Conservation (phyloP, 23 red algal genomes). For the Gracilaria vermiculophylla region DNA sequence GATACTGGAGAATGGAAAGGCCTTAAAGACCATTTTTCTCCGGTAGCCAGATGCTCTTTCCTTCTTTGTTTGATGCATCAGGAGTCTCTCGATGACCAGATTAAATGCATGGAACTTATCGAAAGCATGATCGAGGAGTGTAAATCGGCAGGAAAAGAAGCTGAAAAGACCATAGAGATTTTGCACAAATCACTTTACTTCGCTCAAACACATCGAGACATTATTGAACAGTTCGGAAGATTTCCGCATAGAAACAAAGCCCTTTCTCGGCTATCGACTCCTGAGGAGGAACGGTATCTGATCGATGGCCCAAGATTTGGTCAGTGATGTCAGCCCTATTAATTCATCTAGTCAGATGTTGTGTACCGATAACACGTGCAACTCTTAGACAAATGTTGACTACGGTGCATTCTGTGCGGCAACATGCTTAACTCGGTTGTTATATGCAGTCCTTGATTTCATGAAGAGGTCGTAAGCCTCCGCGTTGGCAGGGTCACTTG, state of each 20-base stretch:
- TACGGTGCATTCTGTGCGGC: conserved; percentile 58
- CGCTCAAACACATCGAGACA: conserved; percentile 69
- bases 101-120: conserved; percentile 38
- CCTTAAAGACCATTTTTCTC: conserved; percentile 46
- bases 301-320: neutral
- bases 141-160: conserved; percentile 32
- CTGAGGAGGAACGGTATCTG: neutral
- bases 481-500: conserved; percentile 80
- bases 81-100: conserved; percentile 56
- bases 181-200: conserved; percentile 35
- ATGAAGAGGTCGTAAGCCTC: conserved; percentile 87
- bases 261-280: neutral
- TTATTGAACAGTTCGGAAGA: conserved; percentile 37
- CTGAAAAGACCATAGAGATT: neutral
- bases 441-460: conserved; percentile 64
- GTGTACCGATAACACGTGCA: neutral
- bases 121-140: conserved; percentile 40
- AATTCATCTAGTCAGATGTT: neutral
- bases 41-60: conserved; percentile 49
- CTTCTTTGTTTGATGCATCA: conserved; percentile 76
- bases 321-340: neutral
- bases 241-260: conserved; percentile 15
- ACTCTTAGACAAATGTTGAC: neutral
- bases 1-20: conserved; percentile 18
- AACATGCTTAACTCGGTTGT: conserved; percentile 62